Percentiles rank a stretch among this genome's conserved stretches.
Conservation (phyloP, 768 basidiomycete species). For the Lactarius hengduanensis region DNA sequence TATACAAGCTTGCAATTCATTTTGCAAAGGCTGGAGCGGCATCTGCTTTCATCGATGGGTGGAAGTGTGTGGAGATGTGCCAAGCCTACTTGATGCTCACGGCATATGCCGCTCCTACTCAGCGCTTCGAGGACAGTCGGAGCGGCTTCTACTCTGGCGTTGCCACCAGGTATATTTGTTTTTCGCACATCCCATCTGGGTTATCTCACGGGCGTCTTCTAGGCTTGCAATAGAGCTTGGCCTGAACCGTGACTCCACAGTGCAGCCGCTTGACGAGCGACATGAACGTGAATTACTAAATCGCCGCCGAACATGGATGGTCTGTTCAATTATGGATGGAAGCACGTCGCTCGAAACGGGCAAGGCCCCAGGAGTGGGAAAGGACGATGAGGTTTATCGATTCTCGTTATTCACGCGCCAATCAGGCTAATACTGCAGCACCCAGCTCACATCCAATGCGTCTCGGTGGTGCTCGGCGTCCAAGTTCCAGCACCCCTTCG, state of each 20-base stretch:
- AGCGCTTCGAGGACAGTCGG: conserved; percentile 67
- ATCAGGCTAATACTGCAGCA: conserved; percentile 34
- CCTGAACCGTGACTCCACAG: conserved; percentile 52
- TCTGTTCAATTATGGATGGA: conserved; percentile 72
- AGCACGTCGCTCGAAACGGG: conserved; percentile 76
- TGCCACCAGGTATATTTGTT: conserved; percentile 52
- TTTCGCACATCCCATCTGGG: neutral
- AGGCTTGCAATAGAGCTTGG: conserved; percentile 75
- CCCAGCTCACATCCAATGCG: conserved; percentile 38
- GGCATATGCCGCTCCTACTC: conserved; percentile 59
- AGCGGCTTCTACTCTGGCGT: conserved; percentile 74
- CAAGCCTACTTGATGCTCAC: conserved; percentile 74
- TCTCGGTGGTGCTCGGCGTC: conserved; percentile 31
- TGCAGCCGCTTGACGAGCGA: conserved; percentile 46
- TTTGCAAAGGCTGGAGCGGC: conserved; percentile 63
- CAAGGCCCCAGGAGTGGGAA: conserved; percentile 62
- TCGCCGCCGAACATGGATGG: conserved; percentile 70
- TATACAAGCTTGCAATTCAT: conserved; percentile 58
- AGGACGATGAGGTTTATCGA: conserved; percentile 58
- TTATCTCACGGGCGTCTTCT: conserved; percentile 6
- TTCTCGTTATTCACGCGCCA: conserved; percentile 32
- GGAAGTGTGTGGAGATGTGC: conserved; percentile 70
- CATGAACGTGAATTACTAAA: conserved; percentile 66
- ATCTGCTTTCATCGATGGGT: conserved; percentile 56
- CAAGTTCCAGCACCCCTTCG: conserved; percentile 33